Evolutionary conservation across 2,329 filamentous ascomycete species (phyloP), one percentile per base, ranked within the genome.

Genomic region (Colletotrichum sp.): DNA sequence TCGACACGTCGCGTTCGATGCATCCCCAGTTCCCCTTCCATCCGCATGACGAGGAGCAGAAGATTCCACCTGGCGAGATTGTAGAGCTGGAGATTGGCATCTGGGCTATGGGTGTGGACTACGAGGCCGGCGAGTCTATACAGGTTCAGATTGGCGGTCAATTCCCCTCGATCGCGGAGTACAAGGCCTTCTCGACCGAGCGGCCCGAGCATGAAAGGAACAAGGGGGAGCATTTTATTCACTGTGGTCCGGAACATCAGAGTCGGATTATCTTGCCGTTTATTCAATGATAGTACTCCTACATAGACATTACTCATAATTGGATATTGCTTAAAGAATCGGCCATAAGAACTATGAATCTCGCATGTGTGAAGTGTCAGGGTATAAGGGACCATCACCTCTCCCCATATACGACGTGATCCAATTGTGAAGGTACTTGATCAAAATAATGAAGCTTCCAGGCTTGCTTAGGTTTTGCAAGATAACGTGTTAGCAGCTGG

Each of bases 21-120:
- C 79, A 79, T 10, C 81, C 79, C 0, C 81, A 85, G 16, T 84
- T 80, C 60, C 84, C 80, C 8, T 81, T 80, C 70, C 80, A 88
- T 66, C 82, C 86, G 1, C 86, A 89, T 71, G 81, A 83, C 6
- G 79, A 80, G 18, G 81, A 87, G 59, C 82, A 87, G 59, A 87
- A 87, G 78, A 81, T 89, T 2, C 70, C 79, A 4, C 83, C 82
- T 0, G 87, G 87, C 0, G 80, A 84, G 8, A 79, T 89, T 24
- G 86, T 88, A 6, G 84, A 84, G 78, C 79, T 89, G 6, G 86
- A 89, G 62, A 89, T 89, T 73, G 86, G 86, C 0, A 86, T 89
- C 15, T 89, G 86, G 87, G 83, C 85, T 0, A 85, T 86, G 81
- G 87, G 87, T 0, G 82, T 88, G 0, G 85, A 88, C 32, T 89